These are phyloP conservation scores for Olyra latifolia DNA, from an alignment of 176 grass and related monocot genomes.

Conservation along the genomic window DNA sequence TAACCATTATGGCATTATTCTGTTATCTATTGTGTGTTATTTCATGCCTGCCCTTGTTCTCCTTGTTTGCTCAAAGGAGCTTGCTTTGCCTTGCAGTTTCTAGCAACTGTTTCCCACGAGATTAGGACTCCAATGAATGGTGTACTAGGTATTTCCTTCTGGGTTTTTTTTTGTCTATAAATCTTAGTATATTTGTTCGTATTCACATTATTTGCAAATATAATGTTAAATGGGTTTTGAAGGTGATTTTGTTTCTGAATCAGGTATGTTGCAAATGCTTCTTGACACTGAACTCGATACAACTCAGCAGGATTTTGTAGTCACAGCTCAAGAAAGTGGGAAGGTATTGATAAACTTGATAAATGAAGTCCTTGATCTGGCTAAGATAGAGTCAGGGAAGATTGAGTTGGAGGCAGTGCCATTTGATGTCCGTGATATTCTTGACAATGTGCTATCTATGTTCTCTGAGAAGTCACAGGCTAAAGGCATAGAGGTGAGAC, in stretches of 20 bases:
- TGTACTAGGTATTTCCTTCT: constrained; percentile 67
- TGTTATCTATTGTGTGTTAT: not conserved
- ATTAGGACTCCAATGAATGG: constrained; percentile 92
- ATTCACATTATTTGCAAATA: constrained; percentile 10
- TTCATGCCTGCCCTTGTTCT: constrained; percentile 20
- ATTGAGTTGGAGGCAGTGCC: constrained; percentile 75
- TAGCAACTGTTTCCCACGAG: constrained; percentile 88
- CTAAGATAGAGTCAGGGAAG: constrained; percentile 84
- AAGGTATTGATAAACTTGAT: constrained; percentile 72
- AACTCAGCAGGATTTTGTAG: constrained; percentile 79
- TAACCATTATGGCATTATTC: not conserved
- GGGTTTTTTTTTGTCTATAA: not conserved
- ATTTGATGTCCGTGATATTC: constrained; percentile 73
- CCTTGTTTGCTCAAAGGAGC: constrained; percentile 33
- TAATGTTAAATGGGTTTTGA: constrained; percentile 9
- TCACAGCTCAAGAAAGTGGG: constrained; percentile 78
- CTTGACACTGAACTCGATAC: constrained; percentile 81
- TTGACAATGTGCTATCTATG: constrained; percentile 77
- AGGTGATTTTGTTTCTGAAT: constrained; percentile 15
- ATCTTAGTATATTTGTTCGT: not conserved
- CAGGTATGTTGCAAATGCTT: constrained; percentile 91
- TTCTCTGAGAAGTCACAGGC: constrained; percentile 78
- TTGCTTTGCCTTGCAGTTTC: constrained; percentile 66
- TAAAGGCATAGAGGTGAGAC: constrained; percentile 73
- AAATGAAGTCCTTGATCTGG: constrained; percentile 87